Base-by-base conservation (phyloP, 495 filamentous ascomycete genomes). In the Trypethelium eluteriae region DNA sequence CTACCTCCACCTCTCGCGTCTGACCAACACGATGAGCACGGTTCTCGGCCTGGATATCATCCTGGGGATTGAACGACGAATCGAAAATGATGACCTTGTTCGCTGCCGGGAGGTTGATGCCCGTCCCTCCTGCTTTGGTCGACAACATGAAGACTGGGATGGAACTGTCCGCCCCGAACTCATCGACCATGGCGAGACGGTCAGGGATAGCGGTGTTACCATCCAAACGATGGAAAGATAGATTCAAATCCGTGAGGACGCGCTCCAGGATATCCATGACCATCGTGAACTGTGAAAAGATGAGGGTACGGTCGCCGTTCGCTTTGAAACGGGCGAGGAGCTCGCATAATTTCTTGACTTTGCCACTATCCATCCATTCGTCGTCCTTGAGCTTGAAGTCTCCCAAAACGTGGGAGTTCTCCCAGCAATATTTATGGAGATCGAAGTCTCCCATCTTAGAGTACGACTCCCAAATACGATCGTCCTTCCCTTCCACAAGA, bases 61-160 rank as follows among this genome's bases (percentile, higher is more conserved):
- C 92, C 75, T 98, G 94, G 0, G 94, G 94, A 71, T 98, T 98
- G 77, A 98, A 97, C 38, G 84, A 88, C 63, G 89, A 90, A 76
- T 98, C 94, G 73, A 98, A 97, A 72, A 98, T 93, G 75, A 98
- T 85, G 67, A 98, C 93, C 80, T 96, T 97, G 78, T 98, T 98
- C 2, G 94, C 95, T 50, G 87, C 90, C 12, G 91, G 91, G 39
- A 98, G 76, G 76, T 98, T 98, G 78, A 98, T 96, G 16, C 94
- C 94, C 2, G 93, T 91, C 44, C 94, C 94, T 25, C 94, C 94
- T 9, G 94, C 92, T 67, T 90, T 93, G 6, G 94, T 98, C 1
- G 90, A 93, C 1, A 98, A 82, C 41, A 98, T 82, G 77, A 98
- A 98, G 2, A 93, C 92, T 0, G 91, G 88, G 66, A 98, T 96